Evolutionary conservation across 108 stramenopile species (phyloP).

Genomic region (Nannochloropsis salina): DNA sequence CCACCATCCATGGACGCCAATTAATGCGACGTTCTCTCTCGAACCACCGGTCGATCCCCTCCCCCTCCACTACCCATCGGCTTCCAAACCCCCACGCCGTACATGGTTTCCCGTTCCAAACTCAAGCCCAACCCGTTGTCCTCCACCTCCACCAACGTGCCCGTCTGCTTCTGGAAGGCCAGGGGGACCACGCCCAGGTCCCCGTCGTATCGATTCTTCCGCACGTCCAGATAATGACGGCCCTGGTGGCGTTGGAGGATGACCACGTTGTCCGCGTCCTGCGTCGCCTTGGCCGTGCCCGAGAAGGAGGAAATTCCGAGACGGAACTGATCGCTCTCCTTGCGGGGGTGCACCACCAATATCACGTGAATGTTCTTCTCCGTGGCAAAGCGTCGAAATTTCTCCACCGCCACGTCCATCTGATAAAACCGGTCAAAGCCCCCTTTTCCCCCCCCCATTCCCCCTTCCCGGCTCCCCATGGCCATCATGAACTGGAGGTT

Average conservation of each 20-base stretch:
- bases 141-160: constrained; percentile 38
- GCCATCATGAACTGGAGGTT: constrained; percentile 98
- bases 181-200: constrained; percentile 70
- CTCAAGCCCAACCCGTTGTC: neutral
- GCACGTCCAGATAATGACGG: constrained; percentile 80
- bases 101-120: neutral
- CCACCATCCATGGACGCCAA: neutral
- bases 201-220: constrained; percentile 96
- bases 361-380: constrained; percentile 43
- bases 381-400: constrained; percentile 94
- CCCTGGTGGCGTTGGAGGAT: constrained; percentile 74
- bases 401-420: constrained; percentile 86
- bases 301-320: constrained; percentile 77
- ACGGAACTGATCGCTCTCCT: constrained; percentile 67
- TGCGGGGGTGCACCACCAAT: constrained; percentile 78
- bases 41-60: neutral
- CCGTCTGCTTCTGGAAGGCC: constrained; percentile 60
- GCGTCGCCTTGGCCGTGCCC: constrained; percentile 95
- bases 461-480: neutral
- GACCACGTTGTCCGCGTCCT: constrained; percentile 97
- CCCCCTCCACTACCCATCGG: neutral
- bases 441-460: constrained; percentile 26
- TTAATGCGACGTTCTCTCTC: neutral
- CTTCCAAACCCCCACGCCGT: neutral
- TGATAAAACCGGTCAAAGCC: neutral